Conservation (phyloP, 345 rosid genomes). For the Populus euphratica region DNA sequence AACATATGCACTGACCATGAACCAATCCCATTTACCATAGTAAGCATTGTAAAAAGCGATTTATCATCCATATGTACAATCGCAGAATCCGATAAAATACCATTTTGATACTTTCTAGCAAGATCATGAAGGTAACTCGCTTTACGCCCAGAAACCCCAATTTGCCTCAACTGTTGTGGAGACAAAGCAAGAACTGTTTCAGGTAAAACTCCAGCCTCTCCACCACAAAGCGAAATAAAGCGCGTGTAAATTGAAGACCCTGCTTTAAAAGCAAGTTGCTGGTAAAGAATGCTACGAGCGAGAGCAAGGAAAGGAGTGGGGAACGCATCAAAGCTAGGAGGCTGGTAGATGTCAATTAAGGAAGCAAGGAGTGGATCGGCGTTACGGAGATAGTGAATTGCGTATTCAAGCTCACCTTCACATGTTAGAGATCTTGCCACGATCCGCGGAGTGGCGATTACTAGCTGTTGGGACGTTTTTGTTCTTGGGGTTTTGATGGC, state of each 20-base stretch:
- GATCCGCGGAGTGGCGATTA: constrained; percentile 39
- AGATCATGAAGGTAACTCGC: constrained; percentile 93
- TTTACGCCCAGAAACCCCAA: constrained; percentile 88
- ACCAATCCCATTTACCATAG: constrained; percentile 98
- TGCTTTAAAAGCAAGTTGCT: constrained; percentile 84
- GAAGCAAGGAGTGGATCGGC: constrained; percentile 68
- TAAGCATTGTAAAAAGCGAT: constrained; percentile 90
- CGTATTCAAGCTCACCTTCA: constrained; percentile 78
- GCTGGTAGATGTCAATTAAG: constrained; percentile 60
- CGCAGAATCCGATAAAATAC: constrained; percentile 74
- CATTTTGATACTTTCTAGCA: constrained; percentile 82
- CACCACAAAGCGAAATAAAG: constrained; percentile 77
- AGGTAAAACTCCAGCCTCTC: constrained; percentile 68
- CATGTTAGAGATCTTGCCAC: constrained; percentile 69
- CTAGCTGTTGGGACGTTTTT: constrained; percentile 37
- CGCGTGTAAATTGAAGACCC: constrained; percentile 89
- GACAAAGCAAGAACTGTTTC: constrained; percentile 64
- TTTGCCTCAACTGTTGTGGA: constrained; percentile 81
- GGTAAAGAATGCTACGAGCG: constrained; percentile 81
- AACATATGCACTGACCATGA: constrained; percentile 99
- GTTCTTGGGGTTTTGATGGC: constrained; percentile 12
- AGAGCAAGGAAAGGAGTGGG: constrained; percentile 82
- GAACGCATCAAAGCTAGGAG: constrained; percentile 75
- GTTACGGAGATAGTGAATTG: constrained; percentile 69
- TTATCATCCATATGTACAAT: constrained; percentile 92